phyloP scores from a whole-genome alignment of 257 asterid species.

The Lithospermum erythrorhizon region DNA sequence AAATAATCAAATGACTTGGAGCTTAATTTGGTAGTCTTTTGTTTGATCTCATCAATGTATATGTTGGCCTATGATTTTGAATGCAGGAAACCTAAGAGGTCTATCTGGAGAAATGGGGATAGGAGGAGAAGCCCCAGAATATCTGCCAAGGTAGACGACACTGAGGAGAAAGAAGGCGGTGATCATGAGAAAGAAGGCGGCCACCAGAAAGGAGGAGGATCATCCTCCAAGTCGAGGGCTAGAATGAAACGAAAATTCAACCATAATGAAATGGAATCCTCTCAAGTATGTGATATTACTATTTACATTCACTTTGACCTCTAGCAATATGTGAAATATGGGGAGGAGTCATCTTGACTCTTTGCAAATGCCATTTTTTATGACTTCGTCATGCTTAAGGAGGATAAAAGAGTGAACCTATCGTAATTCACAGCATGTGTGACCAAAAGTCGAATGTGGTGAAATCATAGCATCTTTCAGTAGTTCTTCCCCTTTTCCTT shows the following conservation, averaged over 20 bases:
- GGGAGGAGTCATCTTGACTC: too few species aligned
- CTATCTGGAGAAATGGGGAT: conserved; percentile 19
- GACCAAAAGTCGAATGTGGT: too few species aligned
- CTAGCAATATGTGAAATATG: too few species aligned
- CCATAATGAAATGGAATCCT: conserved; percentile 21
- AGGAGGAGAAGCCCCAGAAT: conserved; percentile 51
- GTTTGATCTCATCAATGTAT: background rate
- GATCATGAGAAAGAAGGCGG: conserved; percentile 2
- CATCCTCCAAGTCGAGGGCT: conserved; percentile 13
- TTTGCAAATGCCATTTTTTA: too few species aligned
- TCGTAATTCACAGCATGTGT: too few species aligned
- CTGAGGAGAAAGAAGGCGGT: conserved; percentile 9
- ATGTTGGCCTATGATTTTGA: background rate
- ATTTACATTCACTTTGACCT: too few species aligned
- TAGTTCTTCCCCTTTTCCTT: too few species aligned
- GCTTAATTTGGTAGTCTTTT: background rate
- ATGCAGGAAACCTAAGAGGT: conserved; percentile 11
- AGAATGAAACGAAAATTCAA: conserved; percentile 33
- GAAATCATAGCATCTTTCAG: too few species aligned
- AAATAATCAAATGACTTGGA: too few species aligned
- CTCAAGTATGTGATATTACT: conserved; percentile 14
- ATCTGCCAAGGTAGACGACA: conserved; percentile 27
- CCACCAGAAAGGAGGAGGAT: conserved; percentile 2
- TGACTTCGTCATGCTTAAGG: too few species aligned
- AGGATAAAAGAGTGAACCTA: too few species aligned